Base-by-base conservation (phyloP, 2,329 filamentous ascomycete genomes). In the Sporothrix inflata region DNA sequence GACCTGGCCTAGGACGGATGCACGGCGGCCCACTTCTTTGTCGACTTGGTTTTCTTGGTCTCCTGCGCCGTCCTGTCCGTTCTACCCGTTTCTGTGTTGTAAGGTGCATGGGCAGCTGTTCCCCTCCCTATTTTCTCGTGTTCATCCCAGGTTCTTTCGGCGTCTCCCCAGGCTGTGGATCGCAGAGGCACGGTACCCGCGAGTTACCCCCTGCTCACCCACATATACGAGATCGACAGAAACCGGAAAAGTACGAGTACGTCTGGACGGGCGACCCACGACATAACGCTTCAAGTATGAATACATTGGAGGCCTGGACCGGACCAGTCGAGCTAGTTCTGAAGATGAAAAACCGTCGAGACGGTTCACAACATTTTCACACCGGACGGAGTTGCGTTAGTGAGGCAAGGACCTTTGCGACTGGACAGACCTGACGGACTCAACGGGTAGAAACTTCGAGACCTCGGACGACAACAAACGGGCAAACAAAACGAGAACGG, bases 121-220 rank as follows among this genome's bases (percentile, higher is more conserved):
- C 12, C 40, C 21, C 40, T 49, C 38, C 51, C 30, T 65, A 30
- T 24, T 51, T 65, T 53, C 69, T 71, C 55, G 30, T 65, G 57
- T 67, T 61, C 61, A 7, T 66, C 14, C 61, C 45, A 68, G 30
- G 68, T 70, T 70, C 51, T 38, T 60, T 47, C 68, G 14, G 68
- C 21, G 40, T 61, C 24, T 27, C 38, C 66, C 49, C 68, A 14
- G 9, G 51, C 51, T 21, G 51, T 34, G 68, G 68, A 49, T 61
- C 68, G 34, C 51, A 60, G 14, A 21, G 53, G 4, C n/a, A 47
- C 16, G 53, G 51, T 70, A 70, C 68, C 51, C 24, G 34, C 24
- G 51, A 42, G 49, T 34, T 70, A 70, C 68, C 38, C 53, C 53
- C 38, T 60, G 68, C 30, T 53, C 47, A 69, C 47, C 30, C 49